A percentile compares a stretch with the other conserved stretches of the same genome.
Conservation (phyloP, 768 basidiomycete species). For the Mycena rebaudengoi region DNA sequence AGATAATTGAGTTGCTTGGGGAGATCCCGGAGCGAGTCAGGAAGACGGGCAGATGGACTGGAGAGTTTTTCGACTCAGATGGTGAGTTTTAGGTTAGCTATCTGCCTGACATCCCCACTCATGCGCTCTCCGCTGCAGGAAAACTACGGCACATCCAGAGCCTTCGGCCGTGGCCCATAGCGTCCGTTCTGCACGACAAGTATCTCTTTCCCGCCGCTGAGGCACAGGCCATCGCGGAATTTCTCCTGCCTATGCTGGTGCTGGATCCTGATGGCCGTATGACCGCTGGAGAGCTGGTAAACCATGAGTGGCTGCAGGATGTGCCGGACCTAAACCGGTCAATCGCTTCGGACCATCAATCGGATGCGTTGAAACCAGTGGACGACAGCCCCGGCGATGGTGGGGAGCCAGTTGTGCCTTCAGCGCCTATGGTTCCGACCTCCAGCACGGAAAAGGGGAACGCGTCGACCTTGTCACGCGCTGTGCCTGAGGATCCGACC, state of each 20-base stretch:
- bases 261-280: conserved; percentile 89
- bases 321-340: conserved; percentile 41
- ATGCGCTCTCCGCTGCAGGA: conserved; percentile 39
- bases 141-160: conserved; percentile 96
- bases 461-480: neutral
- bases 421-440: too few relatives aligned
- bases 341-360: conserved; percentile 35
- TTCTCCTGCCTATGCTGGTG: conserved; percentile 89
- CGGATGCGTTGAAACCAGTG: conserved; percentile 81
- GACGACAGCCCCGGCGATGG: conserved; percentile 57
- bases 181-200: conserved; percentile 90
- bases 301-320: conserved; percentile 88
- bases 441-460: neutral
- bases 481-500: neutral
- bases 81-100: conserved; percentile 56
- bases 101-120: neutral
- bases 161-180: conserved; percentile 89
- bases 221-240: conserved; percentile 80
- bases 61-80: conserved; percentile 94
- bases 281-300: conserved; percentile 80
- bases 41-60: conserved; percentile 89
- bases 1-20: conserved; percentile 95
- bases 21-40: conserved; percentile 86
- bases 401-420: neutral
- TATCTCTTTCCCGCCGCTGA: conserved; percentile 89